A percentile compares a stretch with the other conserved stretches of the same genome.
Conservation (phyloP, 495 filamentous ascomycete species). For the Halenospora varia region DNA sequence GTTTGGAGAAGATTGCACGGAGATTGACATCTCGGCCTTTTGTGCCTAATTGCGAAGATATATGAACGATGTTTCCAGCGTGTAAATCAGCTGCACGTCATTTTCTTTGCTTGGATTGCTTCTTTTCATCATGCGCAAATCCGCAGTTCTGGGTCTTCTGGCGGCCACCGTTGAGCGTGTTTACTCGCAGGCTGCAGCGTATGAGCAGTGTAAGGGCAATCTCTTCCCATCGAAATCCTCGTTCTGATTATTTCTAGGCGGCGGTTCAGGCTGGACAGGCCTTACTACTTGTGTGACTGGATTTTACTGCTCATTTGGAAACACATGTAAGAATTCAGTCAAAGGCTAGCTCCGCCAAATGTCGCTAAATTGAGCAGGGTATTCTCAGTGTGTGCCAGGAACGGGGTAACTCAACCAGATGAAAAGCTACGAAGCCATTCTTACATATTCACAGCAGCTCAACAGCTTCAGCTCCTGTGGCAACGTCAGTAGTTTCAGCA, state of each 20-base stretch:
- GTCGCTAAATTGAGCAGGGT: background rate
- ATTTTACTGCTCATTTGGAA: too few species aligned
- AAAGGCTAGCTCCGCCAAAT: too few species aligned
- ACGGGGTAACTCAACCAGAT: too few species aligned
- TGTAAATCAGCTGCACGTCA: background rate
- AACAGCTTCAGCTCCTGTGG: background rate
- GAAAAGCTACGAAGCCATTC: too few species aligned
- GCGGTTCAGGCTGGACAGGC: too few species aligned
- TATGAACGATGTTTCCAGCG: background rate
- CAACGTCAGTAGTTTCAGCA: background rate
- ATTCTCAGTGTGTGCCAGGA: too few species aligned
- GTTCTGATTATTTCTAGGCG: too few species aligned
- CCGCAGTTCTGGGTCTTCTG: background rate
- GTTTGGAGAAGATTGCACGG: background rate
- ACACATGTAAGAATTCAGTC: too few species aligned
- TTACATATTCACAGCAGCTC: too few species aligned
- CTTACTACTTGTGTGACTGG: too few species aligned
- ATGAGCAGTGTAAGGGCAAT: background rate
- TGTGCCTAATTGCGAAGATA: background rate
- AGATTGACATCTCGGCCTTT: background rate
- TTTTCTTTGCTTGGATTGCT: background rate
- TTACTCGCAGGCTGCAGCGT: background rate
- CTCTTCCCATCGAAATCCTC: too few species aligned
- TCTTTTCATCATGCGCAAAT: background rate
- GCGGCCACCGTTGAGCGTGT: background rate